Conservation (phyloP, 2,329 filamentous ascomycete genomes). For the Acarospora socialis region DNA sequence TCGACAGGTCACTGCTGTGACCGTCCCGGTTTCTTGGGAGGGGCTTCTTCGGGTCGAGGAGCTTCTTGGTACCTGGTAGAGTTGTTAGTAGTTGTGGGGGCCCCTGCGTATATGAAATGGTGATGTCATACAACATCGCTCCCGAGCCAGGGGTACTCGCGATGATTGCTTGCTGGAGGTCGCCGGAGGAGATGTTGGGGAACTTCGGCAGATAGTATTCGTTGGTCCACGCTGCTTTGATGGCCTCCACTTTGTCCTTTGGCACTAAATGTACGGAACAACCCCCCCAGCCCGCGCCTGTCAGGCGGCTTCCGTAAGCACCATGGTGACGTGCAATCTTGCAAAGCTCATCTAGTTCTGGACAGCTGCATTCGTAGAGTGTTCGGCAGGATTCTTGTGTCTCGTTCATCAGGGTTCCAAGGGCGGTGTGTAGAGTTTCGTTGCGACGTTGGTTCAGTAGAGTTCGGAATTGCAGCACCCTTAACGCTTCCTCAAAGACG, state of each 20-base stretch:
- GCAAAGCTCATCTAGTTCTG: conserved; percentile 84
- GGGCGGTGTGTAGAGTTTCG: conserved; percentile 46
- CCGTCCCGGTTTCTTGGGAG: too few relatives aligned
- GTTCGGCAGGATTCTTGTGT: conserved; percentile 81
- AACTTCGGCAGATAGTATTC: conserved; percentile 70
- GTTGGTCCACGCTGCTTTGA: conserved; percentile 61
- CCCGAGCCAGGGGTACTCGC: conserved; percentile 78
- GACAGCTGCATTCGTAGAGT: conserved; percentile 80
- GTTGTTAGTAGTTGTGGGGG: too few relatives aligned
- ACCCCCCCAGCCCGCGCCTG: conserved; percentile 92
- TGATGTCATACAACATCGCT: conserved; percentile 16
- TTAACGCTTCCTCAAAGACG: conserved; percentile 77
- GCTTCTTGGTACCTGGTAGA: too few relatives aligned
- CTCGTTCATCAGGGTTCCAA: conserved; percentile 75
- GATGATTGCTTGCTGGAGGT: conserved; percentile 65
- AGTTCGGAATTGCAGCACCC: conserved; percentile 70
- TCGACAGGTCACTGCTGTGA: too few relatives aligned
- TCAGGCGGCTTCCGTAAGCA: conserved; percentile 71
- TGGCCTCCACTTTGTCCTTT: conserved; percentile 61
- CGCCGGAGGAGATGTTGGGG: conserved; percentile 54
- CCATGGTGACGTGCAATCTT: conserved; percentile 63
- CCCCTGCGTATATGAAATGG: too few relatives aligned
- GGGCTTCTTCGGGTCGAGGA: too few relatives aligned
- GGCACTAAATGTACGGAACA: conserved; percentile 90
- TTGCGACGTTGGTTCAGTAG: conserved; percentile 47